Percentiles rank a stretch among this genome's conserved stretches.
Conservation (phyloP, 2,329 filamentous ascomycete genomes). For the Fusarium domesticum region DNA sequence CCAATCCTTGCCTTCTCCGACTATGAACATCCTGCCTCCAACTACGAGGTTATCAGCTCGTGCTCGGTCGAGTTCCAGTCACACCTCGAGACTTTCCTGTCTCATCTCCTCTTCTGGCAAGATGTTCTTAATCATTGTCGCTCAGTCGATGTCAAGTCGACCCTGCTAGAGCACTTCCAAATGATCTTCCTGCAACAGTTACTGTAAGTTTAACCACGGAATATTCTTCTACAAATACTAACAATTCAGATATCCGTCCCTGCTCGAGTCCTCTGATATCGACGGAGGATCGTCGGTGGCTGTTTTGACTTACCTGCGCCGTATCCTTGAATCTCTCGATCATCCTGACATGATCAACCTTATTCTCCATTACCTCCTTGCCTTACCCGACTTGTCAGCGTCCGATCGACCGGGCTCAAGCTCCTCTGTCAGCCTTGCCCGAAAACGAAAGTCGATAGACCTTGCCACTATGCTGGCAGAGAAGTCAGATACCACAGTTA, state of each 20-base stretch:
- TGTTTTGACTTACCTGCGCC: conserved; percentile 86
- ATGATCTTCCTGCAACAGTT: conserved; percentile 94
- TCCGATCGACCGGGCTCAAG: conserved; percentile 37
- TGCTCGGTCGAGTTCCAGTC: conserved; percentile 72
- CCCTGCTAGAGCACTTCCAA: conserved; percentile 93
- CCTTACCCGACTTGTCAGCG: conserved; percentile 60
- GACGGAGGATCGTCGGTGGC: conserved; percentile 96
- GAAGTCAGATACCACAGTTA: conserved; percentile 68
- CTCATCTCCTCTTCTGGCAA: conserved; percentile 96
- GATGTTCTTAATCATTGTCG: conserved; percentile 95
- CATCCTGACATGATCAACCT: conserved; percentile 93
- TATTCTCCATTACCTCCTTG: conserved; percentile 87
- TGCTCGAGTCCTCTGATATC: conserved; percentile 94
- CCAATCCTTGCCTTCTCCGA: conserved; percentile 87
- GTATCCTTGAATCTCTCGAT: conserved; percentile 86
- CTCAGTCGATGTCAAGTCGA: conserved; percentile 87
- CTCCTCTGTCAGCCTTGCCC: conserved; percentile 63
- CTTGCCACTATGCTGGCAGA: conserved; percentile 75
- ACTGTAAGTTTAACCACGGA: conserved; percentile 56
- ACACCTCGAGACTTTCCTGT: conserved; percentile 91
- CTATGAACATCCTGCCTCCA: conserved; percentile 69
- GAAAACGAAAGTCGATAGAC: conserved; percentile 85
- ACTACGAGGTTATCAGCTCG: conserved; percentile 69
- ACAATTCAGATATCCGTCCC: conserved; percentile 74
- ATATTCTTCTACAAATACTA: not conserved